Evolutionary conservation across 2,329 filamentous ascomycete genomes (phyloP).

Genomic region (Lasiodiplodia sp.): DNA sequence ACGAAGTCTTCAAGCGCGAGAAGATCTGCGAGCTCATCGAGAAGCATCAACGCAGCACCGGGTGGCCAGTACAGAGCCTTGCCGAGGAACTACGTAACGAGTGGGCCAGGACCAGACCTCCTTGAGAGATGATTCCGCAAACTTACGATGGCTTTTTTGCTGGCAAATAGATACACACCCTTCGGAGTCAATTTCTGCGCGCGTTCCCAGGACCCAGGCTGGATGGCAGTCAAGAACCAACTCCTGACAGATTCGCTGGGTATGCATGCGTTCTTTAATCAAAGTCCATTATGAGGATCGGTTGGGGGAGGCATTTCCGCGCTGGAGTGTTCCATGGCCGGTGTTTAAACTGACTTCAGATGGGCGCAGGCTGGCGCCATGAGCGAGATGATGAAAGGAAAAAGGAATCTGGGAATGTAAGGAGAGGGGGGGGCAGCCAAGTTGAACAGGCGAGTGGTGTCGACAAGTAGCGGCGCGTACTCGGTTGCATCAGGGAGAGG

Average conservation of each 20-base stretch:
- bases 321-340: neutral
- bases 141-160: neutral
- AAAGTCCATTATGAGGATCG: neutral
- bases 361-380: neutral
- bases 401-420: neutral
- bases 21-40: constrained; percentile 39
- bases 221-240: neutral
- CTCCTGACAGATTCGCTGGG: neutral
- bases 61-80: constrained; percentile 27
- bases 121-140: constrained; percentile 3
- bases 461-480: neutral
- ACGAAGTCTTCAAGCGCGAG: constrained; percentile 35
- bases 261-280: neutral
- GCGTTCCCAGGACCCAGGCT: neutral
- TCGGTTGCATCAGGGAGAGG: neutral
- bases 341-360: neutral
- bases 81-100: constrained; percentile 26
- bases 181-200: constrained; percentile 4
- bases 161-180: constrained; percentile 1
- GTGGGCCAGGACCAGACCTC: constrained; percentile 23
- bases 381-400: neutral
- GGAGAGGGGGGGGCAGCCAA: neutral
- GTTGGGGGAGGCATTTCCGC: neutral
- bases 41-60: constrained; percentile 31
- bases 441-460: neutral